phyloP scores from a whole-genome alignment of 192 early-diverging fungal genomes.

The Dimargaris xerosporica region DNA sequence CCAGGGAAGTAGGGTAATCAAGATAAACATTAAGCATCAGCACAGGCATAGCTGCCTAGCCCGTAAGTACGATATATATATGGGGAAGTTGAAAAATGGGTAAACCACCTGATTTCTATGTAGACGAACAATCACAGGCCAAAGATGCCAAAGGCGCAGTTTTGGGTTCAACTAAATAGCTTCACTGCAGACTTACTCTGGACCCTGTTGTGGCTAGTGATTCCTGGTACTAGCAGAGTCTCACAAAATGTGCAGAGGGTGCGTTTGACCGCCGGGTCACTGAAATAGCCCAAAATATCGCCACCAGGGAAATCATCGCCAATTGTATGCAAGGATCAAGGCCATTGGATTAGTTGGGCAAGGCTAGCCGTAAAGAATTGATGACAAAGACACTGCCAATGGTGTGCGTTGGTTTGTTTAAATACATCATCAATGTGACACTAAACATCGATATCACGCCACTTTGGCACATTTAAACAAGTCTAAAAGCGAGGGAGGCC shows the following conservation, averaged over 20 bases:
- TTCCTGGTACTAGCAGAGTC: constrained; percentile 30
- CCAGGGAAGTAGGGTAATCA: too few species aligned
- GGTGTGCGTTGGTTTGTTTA: neutral
- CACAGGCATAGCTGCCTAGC: neutral
- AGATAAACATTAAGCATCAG: too few species aligned
- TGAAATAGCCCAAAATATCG: constrained; percentile 8
- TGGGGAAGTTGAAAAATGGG: neutral
- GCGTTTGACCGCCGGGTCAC: constrained; percentile 39
- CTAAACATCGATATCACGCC: neutral
- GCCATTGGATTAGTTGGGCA: too few species aligned
- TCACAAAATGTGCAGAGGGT: constrained; percentile 39
- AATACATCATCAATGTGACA: neutral
- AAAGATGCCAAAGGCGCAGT: neutral
- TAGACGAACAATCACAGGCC: neutral
- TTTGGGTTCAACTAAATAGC: neutral
- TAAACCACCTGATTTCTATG: neutral
- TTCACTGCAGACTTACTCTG: neutral
- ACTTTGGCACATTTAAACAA: neutral
- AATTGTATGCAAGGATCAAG: too few species aligned
- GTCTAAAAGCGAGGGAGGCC: neutral
- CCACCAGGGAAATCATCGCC: neutral
- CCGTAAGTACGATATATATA: neutral
- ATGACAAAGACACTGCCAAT: neutral
- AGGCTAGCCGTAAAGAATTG: neutral
- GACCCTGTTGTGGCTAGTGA: constrained; percentile 16